Evolutionary conservation across 2,329 filamentous ascomycete genomes (phyloP).

Genomic region (Aspergillus oerlinghausenensis): DNA sequence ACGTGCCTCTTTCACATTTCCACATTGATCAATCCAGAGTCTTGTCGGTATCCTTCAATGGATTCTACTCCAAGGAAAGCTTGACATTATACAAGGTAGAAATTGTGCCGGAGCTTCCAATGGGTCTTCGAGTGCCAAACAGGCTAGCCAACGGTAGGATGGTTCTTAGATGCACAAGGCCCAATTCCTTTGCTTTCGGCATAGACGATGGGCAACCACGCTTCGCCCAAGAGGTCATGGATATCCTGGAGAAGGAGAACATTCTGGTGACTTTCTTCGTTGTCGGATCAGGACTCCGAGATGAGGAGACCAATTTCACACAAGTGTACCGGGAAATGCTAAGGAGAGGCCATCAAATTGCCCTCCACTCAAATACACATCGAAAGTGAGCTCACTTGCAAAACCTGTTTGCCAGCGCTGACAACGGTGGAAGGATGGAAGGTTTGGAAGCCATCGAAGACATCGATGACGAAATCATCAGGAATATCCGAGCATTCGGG

Average conservation of each 20-base stretch:
- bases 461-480: conserved; percentile 36
- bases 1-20: conserved; percentile 65
- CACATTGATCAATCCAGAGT: conserved; percentile 53
- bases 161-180: conserved; percentile 60
- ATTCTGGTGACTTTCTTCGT: conserved; percentile 70
- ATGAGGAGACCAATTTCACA: conserved; percentile 57
- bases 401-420: background rate
- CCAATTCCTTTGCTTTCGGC: conserved; percentile 67
- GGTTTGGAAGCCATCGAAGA: conserved; percentile 24
- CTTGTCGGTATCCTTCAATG: conserved; percentile 59
- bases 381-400: conserved; percentile 44
- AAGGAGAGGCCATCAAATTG: conserved; percentile 61
- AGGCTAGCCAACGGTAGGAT: conserved; percentile 60
- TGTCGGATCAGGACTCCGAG: conserved; percentile 59
- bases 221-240: conserved; percentile 57
- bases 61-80: conserved; percentile 54
- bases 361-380: conserved; percentile 64
- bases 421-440: conserved; percentile 31
- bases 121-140: conserved; percentile 48
- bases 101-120: conserved; percentile 54
- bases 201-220: conserved; percentile 64
- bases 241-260: conserved; percentile 56
- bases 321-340: conserved; percentile 62
- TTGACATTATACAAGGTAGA: conserved; percentile 57
- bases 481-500: conserved; percentile 29